Conservation (phyloP, 2,329 filamentous ascomycete genomes). For the Colletotrichum sp. region DNA sequence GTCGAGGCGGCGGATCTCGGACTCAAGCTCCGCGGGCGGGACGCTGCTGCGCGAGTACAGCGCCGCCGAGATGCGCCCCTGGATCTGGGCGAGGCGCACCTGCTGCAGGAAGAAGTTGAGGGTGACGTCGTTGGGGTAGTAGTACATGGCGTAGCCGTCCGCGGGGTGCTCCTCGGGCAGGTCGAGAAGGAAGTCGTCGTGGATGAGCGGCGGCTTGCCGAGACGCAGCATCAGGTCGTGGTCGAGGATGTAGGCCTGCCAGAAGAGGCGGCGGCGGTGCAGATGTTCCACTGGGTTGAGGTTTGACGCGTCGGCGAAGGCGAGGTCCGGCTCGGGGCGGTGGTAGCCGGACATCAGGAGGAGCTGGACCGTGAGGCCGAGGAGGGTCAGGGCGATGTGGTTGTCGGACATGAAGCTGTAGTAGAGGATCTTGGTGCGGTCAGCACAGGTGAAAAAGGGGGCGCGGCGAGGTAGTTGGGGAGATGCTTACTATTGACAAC, state of each 20-base stretch:
- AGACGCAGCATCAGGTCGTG: conserved; percentile 8
- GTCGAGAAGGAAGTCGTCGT: conserved; percentile 14
- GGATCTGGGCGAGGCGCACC: conserved; percentile 13
- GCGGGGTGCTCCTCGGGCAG: conserved; percentile 14
- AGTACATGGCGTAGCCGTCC: conserved; percentile 11
- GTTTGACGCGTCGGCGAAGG: not conserved
- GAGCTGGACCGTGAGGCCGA: conserved; percentile 1
- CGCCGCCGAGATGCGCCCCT: not conserved
- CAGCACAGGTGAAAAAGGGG: not conserved
- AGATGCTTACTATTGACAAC: not conserved
- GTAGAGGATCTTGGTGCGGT: not conserved
- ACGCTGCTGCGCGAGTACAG: not conserved
- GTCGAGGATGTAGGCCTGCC: conserved; percentile 11
- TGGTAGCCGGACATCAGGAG: conserved; percentile 13
- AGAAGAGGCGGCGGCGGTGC: conserved; percentile 7
- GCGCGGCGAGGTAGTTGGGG: no score
- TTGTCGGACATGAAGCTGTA: conserved; percentile 10
- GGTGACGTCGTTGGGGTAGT: conserved; percentile 5
- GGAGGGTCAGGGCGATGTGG: not conserved
- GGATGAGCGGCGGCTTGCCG: conserved; percentile 14
- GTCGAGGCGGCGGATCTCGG: conserved; percentile 11
- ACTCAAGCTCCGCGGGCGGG: conserved; percentile 4
- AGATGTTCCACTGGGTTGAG: not conserved
- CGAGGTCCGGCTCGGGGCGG: not conserved
- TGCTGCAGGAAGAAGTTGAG: conserved; percentile 18